phyloP scores from a whole-genome alignment of 1,284 basidiomycete species.

The Cryptococcus sp. region DNA sequence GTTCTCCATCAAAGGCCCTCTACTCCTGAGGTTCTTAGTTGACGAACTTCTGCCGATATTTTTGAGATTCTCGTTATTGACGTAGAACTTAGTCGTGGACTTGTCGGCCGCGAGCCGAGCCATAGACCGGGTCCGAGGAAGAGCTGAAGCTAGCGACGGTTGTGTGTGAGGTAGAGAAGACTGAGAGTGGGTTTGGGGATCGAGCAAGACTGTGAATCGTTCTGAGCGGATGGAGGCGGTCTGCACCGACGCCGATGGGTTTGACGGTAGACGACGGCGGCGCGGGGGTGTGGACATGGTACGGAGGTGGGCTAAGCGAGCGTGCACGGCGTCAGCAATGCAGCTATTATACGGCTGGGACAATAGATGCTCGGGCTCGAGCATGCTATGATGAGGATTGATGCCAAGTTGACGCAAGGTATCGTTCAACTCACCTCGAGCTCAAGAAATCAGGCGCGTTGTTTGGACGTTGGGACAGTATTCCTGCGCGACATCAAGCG shows the following conservation, averaged over 20 bases:
- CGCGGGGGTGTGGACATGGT: constrained; percentile 17
- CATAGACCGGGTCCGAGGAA: constrained; percentile 17
- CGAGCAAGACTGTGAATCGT: not conserved
- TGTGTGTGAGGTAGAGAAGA: constrained; percentile 2
- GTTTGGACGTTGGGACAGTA: not conserved
- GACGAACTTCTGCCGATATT: not conserved
- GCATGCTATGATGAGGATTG: not conserved
- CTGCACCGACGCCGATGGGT: constrained; percentile 2
- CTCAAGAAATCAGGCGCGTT: constrained; percentile 19
- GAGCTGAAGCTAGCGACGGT: not conserved
- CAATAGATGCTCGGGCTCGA: not conserved
- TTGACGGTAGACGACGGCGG: constrained; percentile 12
- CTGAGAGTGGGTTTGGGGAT: not conserved
- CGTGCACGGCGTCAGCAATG: no score
- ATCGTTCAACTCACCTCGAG: constrained; percentile 4
- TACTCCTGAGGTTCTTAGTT: constrained; percentile 17
- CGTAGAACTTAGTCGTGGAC: constrained; percentile 11
- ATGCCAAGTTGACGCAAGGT: not conserved
- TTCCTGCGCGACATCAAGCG: no score
- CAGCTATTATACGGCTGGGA: no score
- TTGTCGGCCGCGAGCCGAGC: constrained; percentile 9
- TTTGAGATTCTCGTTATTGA: not conserved
- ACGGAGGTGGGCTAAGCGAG: not conserved
- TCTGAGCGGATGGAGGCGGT: constrained; percentile 7
- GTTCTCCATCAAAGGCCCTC: constrained; percentile 15